Conservation (phyloP, 495 filamentous ascomycete species). For the Penicillium psychrofluorescens region DNA sequence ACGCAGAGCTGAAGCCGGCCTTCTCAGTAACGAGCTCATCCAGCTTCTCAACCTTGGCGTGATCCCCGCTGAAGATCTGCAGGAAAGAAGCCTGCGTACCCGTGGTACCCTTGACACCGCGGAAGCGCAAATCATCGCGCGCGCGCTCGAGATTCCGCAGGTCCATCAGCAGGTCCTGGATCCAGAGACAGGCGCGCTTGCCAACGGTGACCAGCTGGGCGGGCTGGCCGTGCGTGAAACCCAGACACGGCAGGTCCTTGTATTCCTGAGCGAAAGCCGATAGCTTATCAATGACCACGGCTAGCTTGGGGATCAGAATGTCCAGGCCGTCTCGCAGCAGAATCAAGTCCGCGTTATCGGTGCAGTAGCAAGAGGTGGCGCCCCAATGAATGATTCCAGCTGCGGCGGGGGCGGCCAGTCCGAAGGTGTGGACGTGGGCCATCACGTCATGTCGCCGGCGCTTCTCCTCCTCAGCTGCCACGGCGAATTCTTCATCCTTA, state of each 20-base stretch:
- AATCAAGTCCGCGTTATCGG: slow-evolving; percentile 87
- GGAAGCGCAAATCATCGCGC: slow-evolving; percentile 68
- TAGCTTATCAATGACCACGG: slow-evolving; percentile 76
- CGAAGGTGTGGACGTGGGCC: slow-evolving; percentile 70
- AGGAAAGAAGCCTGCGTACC: slow-evolving; percentile 78
- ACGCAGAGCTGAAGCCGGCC: slow-evolving; percentile 69
- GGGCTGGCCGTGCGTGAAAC: slow-evolving; percentile 83
- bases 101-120: slow-evolving; percentile 76
- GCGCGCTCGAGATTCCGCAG: slow-evolving; percentile 73
- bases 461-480: slow-evolving; percentile 76
- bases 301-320: slow-evolving; percentile 76
- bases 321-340: slow-evolving; percentile 69
- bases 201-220: slow-evolving; percentile 81
- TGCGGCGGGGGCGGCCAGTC: slow-evolving; percentile 67
- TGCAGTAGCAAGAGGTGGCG: slow-evolving; percentile 59
- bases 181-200: slow-evolving; percentile 66
- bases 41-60: slow-evolving; percentile 63
- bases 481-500: slow-evolving; percentile 71
- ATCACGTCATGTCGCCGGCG: slow-evolving; percentile 64
- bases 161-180: slow-evolving; percentile 83
- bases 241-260: slow-evolving; percentile 58
- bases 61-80: slow-evolving; percentile 73
- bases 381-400: slow-evolving; percentile 85
- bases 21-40: slow-evolving; percentile 77
- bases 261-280: slow-evolving; percentile 67